Evolutionary conservation across 768 basidiomycete genomes (phyloP).

Genomic region (Gelatoporia subvermispora): DNA sequence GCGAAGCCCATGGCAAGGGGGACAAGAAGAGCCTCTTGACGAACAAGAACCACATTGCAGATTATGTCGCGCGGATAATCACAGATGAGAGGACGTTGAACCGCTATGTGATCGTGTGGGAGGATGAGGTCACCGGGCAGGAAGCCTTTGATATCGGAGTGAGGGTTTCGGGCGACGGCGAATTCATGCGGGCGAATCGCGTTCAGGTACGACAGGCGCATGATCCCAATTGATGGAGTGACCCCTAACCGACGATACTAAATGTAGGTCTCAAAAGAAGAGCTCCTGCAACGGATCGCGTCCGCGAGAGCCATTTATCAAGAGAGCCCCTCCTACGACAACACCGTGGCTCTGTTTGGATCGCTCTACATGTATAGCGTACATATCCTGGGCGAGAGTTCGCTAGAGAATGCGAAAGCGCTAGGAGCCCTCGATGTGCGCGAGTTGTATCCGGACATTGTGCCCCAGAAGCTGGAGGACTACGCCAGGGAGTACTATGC

Average conservation of each 20-base stretch:
- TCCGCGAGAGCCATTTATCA: too few species aligned
- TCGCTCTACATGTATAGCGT: conserved; percentile 19
- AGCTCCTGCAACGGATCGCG: conserved; percentile 3
- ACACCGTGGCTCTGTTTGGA: too few species aligned
- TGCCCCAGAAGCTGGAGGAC: conserved; percentile 10
- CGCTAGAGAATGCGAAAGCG: conserved; percentile 12
- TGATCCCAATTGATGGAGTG: too few species aligned
- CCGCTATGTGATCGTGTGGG: conserved; percentile 16
- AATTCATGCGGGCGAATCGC: conserved; percentile 3
- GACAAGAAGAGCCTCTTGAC: conserved; percentile 14
- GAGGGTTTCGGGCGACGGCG: conserved; percentile 17
- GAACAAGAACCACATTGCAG: conserved; percentile 18
- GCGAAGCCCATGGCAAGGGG: conserved; percentile 10
- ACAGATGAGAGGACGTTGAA: conserved; percentile 25
- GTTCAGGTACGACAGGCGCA: conserved; percentile 2
- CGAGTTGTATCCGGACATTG: conserved; percentile 22
- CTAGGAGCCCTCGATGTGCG: conserved; percentile 19
- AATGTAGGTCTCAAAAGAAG: conserved; percentile 1
- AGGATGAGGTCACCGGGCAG: conserved; percentile 18
- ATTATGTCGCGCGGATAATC: conserved; percentile 23
- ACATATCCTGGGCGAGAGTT: conserved; percentile 24
- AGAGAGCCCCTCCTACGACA: too few species aligned
- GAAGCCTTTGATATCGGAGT: conserved; percentile 16
- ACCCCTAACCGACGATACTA: too few species aligned
- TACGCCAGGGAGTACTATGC: conserved; percentile 14